These are phyloP conservation scores for Candida arabinofermentans DNA, from an alignment of 805 yeast genomes.

Conservation along the genomic window DNA sequence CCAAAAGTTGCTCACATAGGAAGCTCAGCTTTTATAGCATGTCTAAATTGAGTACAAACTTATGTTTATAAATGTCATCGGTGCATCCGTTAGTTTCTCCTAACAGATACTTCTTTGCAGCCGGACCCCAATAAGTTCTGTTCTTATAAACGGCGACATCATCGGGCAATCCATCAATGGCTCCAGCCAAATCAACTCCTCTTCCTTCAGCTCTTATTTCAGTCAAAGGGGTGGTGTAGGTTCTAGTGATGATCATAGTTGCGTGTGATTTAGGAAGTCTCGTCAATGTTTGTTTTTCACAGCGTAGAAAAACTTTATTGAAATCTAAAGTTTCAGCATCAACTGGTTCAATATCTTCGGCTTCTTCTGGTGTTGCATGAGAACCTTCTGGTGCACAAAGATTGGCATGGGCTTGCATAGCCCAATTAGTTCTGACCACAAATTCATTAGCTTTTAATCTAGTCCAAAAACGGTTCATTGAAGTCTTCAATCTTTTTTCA, in stretches of 20 bases:
- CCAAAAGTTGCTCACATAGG: too few relatives aligned
- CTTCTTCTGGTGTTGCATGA: conserved; percentile 36
- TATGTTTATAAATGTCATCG: conserved; percentile 18
- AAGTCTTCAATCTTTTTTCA: conserved; percentile 45
- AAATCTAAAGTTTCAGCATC: conserved; percentile 37
- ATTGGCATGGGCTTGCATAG: conserved; percentile 56
- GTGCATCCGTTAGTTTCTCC: conserved; percentile 35
- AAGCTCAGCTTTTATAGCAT: too few relatives aligned
- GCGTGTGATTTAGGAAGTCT: conserved; percentile 46
- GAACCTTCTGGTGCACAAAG: conserved; percentile 43
- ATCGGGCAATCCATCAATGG: conserved; percentile 60
- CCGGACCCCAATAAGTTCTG: conserved; percentile 65
- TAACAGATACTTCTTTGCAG: conserved; percentile 42
- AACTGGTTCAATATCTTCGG: conserved; percentile 31
- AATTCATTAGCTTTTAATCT: conserved; percentile 49
- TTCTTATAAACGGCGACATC: conserved; percentile 59
- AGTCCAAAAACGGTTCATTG: conserved; percentile 66
- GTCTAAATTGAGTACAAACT: conserved; percentile 10
- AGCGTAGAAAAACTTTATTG: conserved; percentile 48
- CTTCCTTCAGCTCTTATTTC: conserved; percentile 41
- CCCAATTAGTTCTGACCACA: conserved; percentile 68
- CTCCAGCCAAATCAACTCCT: conserved; percentile 49
- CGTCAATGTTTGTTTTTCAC: conserved; percentile 56
- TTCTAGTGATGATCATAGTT: conserved; percentile 49
- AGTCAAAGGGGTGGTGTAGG: conserved; percentile 50